These are phyloP conservation scores for Alternaria brassicicola DNA, from an alignment of 2,329 filamentous ascomycete genomes.

Conservation along the genomic window DNA sequence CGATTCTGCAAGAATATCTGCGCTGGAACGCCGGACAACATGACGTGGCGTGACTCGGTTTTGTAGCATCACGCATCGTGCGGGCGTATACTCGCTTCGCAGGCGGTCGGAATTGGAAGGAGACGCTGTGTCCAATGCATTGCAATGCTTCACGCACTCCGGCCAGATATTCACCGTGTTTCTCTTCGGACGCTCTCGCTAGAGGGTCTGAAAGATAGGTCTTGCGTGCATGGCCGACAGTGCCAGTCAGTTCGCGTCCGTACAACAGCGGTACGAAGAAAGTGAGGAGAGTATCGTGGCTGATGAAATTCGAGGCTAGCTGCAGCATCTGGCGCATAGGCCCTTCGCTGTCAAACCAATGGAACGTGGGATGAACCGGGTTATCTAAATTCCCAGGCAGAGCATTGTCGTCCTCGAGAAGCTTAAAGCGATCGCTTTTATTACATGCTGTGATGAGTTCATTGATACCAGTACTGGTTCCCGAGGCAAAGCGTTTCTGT, in stretches of 20 bases:
- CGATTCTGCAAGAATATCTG: constrained; percentile 25
- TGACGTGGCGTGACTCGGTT: constrained; percentile 8
- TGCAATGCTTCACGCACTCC: constrained; percentile 32
- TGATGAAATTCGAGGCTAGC: constrained; percentile 44
- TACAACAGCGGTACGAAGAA: constrained; percentile 42
- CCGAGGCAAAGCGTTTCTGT: constrained; percentile 5
- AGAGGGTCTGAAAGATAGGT: constrained; percentile 33
- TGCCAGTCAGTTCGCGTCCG: constrained; percentile 24
- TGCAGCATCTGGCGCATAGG: constrained; percentile 33
- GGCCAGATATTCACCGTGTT: constrained; percentile 17
- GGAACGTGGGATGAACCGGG: constrained; percentile 40
- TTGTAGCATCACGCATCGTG: constrained; percentile 15
- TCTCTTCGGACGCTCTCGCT: constrained; percentile 12
- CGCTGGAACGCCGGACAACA: constrained; percentile 25
- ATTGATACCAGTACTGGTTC: constrained; percentile 17
- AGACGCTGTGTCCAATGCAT: constrained; percentile 34
- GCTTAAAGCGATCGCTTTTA: constrained; percentile 38
- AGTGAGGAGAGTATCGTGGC: constrained; percentile 33
- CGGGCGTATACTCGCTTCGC: constrained; percentile 31
- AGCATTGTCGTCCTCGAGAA: constrained; percentile 35
- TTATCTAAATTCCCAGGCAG: constrained; percentile 33
- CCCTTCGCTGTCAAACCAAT: constrained; percentile 19
- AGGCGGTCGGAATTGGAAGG: constrained; percentile 24
- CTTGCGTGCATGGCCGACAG: constrained; percentile 9
- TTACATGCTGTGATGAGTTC: constrained; percentile 32